phyloP scores from a whole-genome alignment of 2,329 filamentous ascomycete species.

The Diplocarpon rosae region DNA sequence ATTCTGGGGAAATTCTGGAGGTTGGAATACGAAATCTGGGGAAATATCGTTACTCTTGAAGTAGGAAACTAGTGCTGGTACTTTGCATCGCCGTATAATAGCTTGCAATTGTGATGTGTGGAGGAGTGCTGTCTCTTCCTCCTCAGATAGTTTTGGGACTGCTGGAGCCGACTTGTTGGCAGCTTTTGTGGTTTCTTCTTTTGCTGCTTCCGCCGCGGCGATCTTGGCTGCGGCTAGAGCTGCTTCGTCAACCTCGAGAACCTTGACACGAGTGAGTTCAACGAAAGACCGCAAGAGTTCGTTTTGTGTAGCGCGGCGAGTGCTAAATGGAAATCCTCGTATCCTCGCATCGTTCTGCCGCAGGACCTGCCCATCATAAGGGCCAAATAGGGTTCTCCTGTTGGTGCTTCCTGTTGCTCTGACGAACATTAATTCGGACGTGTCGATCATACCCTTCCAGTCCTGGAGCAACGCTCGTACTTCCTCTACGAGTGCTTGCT shows the following conservation, averaged over 20 bases:
- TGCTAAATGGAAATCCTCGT: conserved; percentile 87
- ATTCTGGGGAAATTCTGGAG: conserved; percentile 52
- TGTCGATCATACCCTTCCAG: conserved; percentile 80
- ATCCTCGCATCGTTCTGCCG: conserved; percentile 68
- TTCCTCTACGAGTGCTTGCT: conserved; percentile 80
- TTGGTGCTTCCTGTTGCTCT: conserved; percentile 83
- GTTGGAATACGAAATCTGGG: conserved; percentile 65
- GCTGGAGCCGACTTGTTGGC: conserved; percentile 36
- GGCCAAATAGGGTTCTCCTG: conserved; percentile 75
- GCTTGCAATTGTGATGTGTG: conserved; percentile 87
- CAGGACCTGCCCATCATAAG: conserved; percentile 81
- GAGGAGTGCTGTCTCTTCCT: conserved; percentile 69
- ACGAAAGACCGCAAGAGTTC: conserved; percentile 93
- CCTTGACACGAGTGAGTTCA: conserved; percentile 83
- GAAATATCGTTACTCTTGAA: conserved; percentile 63
- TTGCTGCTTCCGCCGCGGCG: conserved; percentile 37
- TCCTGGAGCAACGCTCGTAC: conserved; percentile 69
- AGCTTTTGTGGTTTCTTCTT: conserved; percentile 31
- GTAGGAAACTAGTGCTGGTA: conserved; percentile 78
- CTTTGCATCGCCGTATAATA: conserved; percentile 78
- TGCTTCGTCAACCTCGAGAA: conserved; percentile 63
- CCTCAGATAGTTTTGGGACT: conserved; percentile 57
- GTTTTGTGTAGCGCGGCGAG: conserved; percentile 79
- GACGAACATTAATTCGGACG: conserved; percentile 75
- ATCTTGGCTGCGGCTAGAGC: conserved; percentile 40